phyloP scores from a whole-genome alignment of 1,139 yeast genomes.

The Diutina rugosa region DNA sequence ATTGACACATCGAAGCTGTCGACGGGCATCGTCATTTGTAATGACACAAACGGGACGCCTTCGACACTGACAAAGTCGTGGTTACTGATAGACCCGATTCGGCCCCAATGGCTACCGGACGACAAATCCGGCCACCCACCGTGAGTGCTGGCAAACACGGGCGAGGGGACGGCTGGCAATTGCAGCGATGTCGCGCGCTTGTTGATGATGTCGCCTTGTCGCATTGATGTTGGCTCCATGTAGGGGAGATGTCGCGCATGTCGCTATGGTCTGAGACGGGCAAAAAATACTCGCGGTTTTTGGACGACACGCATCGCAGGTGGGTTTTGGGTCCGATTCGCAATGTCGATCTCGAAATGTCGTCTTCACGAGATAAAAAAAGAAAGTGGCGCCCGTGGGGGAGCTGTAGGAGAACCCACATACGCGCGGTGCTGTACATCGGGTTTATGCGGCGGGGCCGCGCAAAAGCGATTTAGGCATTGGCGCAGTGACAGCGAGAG shows the following conservation, averaged over 20 bases:
- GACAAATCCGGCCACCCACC: too few species aligned
- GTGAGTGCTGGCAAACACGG: too few species aligned
- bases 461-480: too few species aligned
- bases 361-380: neutral
- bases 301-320: neutral
- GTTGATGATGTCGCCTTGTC: too few species aligned
- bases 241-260: neutral
- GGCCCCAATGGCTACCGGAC: too few species aligned
- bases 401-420: neutral
- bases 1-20: neutral
- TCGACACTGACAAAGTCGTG: too few species aligned
- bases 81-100: too few species aligned
- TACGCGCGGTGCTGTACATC: neutral
- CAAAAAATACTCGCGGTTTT: too few species aligned
- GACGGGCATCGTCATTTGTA: neutral
- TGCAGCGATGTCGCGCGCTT: neutral
- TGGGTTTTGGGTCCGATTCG: neutral
- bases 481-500: too few species aligned
- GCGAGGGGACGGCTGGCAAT: neutral
- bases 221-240: too few species aligned
- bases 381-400: neutral
- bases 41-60: neutral
- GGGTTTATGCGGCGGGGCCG: neutral
- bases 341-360: neutral
- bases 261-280: too few species aligned